These are phyloP conservation scores for Mayamaea pseudoterrestris DNA, from an alignment of 108 stramenopile genomes.

Conservation along the genomic window DNA sequence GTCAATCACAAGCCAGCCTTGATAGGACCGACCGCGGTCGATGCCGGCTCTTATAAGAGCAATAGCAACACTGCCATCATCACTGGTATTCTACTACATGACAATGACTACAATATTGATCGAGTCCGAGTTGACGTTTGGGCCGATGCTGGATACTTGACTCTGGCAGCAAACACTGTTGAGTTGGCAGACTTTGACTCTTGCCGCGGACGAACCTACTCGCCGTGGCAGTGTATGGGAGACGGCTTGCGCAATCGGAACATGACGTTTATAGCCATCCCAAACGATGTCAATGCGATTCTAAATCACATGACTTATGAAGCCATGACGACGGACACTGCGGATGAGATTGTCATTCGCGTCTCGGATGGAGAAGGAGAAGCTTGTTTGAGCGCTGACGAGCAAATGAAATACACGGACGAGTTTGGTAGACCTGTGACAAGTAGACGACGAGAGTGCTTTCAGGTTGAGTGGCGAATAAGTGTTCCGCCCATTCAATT, in stretches of 20 bases:
- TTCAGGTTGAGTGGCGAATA: not conserved
- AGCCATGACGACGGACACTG: not conserved
- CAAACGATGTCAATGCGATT: slow-evolving; percentile 1
- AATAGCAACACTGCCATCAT: too few relatives aligned
- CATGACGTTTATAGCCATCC: slow-evolving; percentile 6
- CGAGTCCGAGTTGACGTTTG: slow-evolving; percentile 3
- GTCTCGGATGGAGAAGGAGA: slow-evolving; percentile 4
- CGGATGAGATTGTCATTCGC: not conserved
- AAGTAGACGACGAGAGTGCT: not conserved
- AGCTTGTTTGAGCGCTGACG: slow-evolving; percentile 1
- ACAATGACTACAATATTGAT: not conserved
- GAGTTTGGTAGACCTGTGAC: not conserved
- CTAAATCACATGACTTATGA: slow-evolving; percentile 1
- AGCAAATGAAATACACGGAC: not conserved
- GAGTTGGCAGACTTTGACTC: slow-evolving; percentile 1
- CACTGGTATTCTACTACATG: too few relatives aligned
- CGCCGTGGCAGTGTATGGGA: slow-evolving; percentile 4
- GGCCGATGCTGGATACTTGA: not conserved
- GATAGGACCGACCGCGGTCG: not conserved
- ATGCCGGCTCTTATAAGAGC: too few relatives aligned
- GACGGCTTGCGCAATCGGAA: slow-evolving; percentile 1
- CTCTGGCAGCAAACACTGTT: not conserved
- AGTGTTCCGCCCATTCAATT: not conserved
- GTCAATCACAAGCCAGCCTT: not conserved
- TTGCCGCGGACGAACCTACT: not conserved